Conservation (phyloP, 2,329 filamentous ascomycete genomes). For the Sphaerulina musiva region DNA sequence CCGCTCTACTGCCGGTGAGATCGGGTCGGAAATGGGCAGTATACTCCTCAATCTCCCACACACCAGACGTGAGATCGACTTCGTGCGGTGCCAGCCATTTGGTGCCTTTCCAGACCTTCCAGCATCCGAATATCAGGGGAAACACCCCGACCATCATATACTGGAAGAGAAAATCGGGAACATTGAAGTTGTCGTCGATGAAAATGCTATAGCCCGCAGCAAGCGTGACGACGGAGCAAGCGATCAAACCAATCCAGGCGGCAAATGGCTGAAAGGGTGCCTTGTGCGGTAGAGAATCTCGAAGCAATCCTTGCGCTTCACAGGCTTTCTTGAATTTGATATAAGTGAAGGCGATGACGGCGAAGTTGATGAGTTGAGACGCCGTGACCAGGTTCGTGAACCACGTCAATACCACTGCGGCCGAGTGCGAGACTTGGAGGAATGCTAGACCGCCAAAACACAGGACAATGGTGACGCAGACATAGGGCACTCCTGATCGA, state of each 20-base stretch:
- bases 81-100: constrained; percentile 1
- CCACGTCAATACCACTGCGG: constrained; percentile 29
- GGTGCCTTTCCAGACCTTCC: no score
- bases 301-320: constrained; percentile 46
- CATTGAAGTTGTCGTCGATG: no score
- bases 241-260: constrained; percentile 30
- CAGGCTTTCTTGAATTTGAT: constrained; percentile 51
- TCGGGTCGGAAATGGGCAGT: constrained; percentile 1
- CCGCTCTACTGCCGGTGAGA: neutral
- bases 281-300: constrained; percentile 51
- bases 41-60: constrained; percentile 1
- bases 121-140: no score
- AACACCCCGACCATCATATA: no score
- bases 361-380: constrained; percentile 56
- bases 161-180: no score
- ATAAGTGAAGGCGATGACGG: constrained; percentile 53
- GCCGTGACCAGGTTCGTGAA: constrained; percentile 50
- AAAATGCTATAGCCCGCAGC: no score
- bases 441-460: constrained; percentile 31
- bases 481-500: constrained; percentile 17
- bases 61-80: neutral
- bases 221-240: no score
- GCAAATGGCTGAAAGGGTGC: constrained; percentile 52
- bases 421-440: constrained; percentile 26
- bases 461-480: constrained; percentile 34